These are phyloP conservation scores for Iberis pinnata DNA, from an alignment of 345 rosid species.

Conservation along the genomic window DNA sequence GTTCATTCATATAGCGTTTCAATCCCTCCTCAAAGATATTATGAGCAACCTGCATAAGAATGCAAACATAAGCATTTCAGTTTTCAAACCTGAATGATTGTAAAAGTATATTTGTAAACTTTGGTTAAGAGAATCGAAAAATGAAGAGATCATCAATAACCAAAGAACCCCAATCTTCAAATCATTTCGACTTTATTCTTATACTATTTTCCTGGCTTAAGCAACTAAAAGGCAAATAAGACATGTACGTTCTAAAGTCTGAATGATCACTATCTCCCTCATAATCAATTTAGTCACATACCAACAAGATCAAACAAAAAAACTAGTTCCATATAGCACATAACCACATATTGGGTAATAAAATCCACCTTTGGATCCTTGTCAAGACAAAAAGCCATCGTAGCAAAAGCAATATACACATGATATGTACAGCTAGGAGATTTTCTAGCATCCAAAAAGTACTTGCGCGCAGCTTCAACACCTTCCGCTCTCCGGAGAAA, in stretches of 20 bases:
- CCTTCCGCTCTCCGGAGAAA: constrained; percentile 89
- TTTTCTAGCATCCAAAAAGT: constrained; percentile 79
- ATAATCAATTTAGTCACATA: constrained; percentile 5
- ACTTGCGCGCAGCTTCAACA: constrained; percentile 92
- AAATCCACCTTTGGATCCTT: constrained; percentile 77
- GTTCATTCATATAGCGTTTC: constrained; percentile 88
- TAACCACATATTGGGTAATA: constrained; percentile 13
- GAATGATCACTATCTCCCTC: constrained; percentile 6
- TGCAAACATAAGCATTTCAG: neutral
- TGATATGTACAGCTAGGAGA: constrained; percentile 80
- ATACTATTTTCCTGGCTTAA: constrained; percentile 2
- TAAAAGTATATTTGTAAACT: too few species aligned
- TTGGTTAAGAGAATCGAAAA: neutral
- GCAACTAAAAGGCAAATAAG: constrained; percentile 6
- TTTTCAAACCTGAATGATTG: too few species aligned
- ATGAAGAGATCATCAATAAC: constrained; percentile 8
- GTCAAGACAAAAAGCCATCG: constrained; percentile 84
- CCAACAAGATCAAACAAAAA: constrained; percentile 4
- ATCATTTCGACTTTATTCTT: neutral
- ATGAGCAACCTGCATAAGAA: constrained; percentile 69
- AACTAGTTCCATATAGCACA: constrained; percentile 3
- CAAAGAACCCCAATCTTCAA: constrained; percentile 1
- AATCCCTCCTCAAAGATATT: constrained; percentile 88
- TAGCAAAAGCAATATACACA: constrained; percentile 87
- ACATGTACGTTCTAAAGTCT: too few species aligned